Evolutionary conservation across 2,329 filamentous ascomycete genomes (phyloP), one percentile per base, ranked within the genome.

Genomic region (Ceratocystis destructans): DNA sequence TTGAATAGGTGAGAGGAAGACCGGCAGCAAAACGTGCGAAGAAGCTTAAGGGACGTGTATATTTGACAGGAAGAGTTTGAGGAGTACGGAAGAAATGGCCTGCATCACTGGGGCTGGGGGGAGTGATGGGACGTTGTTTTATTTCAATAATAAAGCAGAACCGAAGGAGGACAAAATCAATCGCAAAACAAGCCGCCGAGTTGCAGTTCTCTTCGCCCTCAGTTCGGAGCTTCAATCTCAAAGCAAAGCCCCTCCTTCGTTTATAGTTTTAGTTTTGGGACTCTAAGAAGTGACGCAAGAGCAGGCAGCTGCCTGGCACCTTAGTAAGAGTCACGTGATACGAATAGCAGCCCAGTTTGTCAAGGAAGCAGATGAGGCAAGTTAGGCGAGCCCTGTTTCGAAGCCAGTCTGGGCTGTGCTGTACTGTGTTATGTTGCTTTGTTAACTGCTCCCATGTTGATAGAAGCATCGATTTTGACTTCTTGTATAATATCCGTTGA

Each of bases 211-310:
- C 31, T n/a, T 59, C 8, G 55, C 5, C 15, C n/a, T n/a, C 15
- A 59, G 28, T 31, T 37, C 33, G 8, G 33, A 59, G 15, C 55
- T 31, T 22, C 20, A 25, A 53, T 37, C 31, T 20, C 55, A 37
- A 59, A 37, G 55, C 55, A 37, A 59, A 59, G 55, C 55, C 55
- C 55, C 55, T 59, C 55, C 53, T 59, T 59, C 28, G 55, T n/a
- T 37, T 59, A 15, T 28, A 53, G 48, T 25, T 28, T 53, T 53
- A 10, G n/a, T 5, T 10, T 50, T 50, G n/a, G 48, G 48, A 20
- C 48, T 25, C 37, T 41, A 41, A 15, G 10, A 53, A 37, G 55
- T 59, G 55, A 59, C 55, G 55, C 55, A 59, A 59, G 28, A 59
- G 28, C 17, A n/a, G 28, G 33, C 28, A 57, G 33, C 33, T 57